Evolutionary conservation across 306 rosid genomes (phyloP), one percentile per base, ranked within the genome.

Genomic region (Glycyrrhiza uralensis): DNA sequence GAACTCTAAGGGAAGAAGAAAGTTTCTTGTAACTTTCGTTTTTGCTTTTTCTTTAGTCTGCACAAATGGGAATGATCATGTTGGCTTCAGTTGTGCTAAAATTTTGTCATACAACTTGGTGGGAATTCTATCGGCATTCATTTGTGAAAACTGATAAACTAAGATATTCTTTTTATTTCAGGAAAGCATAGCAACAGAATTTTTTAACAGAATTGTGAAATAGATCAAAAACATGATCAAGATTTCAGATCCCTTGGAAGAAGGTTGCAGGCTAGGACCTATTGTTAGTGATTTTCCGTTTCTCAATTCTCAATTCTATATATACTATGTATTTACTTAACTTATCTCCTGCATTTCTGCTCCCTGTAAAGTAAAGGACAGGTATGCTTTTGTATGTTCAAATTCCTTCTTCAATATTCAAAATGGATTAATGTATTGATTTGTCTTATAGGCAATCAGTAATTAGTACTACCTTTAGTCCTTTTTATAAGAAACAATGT

Each of bases 201-300:
- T 94, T 83, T 76, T 94, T 72, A 83, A 85, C 66, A 89, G 74
- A 84, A 87, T 91, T n/a, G 91, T 85, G 54, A 74, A 94, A 72
- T 94, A 95, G 97, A 30, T 60, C 45, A 82, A 87, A 87, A 94
- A 87, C 81, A 91, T n/a, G n/a, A n/a, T 94, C 76, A 89, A 91
- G 83, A 82, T 94, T 66, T 89, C 97, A 46, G 97, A 91, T 91
- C 99, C 99, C 72, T 81, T 94, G 18, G 97, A 89, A 82, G 99
- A 94, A 85, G 99, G 96, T 69, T 94, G 97, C 86, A 90, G 95
- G 86, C 96, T 94, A 71, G 99, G 99, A 49, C 99, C 99, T 74
- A 83, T 91, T 83, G 99, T 94, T 74, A 85, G 96, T 24, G 84
- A 51, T 49, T 52, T 75, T 8, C 22, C 12, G 2, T 74, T n/a